Conservation (phyloP, 768 basidiomycete genomes). For the Mycena haematopus region DNA sequence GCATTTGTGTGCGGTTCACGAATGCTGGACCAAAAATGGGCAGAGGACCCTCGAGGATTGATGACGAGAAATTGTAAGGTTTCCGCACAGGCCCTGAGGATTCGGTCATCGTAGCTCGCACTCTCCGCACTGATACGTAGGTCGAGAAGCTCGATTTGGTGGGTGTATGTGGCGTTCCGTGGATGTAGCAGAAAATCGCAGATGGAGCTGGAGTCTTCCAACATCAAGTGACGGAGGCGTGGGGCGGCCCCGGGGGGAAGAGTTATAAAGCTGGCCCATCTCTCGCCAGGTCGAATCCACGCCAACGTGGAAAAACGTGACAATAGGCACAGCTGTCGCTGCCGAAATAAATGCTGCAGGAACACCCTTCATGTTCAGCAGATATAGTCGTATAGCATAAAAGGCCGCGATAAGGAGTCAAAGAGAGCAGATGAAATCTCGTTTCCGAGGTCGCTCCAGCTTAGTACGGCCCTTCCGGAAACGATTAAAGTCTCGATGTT, state of each 20-base stretch:
- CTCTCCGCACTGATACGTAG: background rate
- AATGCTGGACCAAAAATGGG: conserved; percentile 4
- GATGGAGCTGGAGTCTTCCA: background rate
- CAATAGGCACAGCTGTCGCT: conserved; percentile 1
- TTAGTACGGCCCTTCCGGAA: background rate
- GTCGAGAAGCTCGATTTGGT: conserved; percentile 1
- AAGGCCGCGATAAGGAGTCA: background rate
- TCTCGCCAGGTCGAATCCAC: background rate
- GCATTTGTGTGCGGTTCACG: conserved; percentile 1
- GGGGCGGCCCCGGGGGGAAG: background rate
- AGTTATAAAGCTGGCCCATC: background rate
- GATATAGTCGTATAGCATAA: background rate
- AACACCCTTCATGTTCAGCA: background rate
- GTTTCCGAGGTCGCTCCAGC: background rate
- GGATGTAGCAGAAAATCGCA: conserved; percentile 6
- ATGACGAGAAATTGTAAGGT: conserved; percentile 4
- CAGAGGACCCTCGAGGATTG: conserved; percentile 3
- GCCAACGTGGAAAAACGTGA: background rate
- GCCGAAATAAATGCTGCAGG: conserved; percentile 3
- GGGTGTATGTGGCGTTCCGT: background rate
- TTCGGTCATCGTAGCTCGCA: background rate
- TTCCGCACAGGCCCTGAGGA: conserved; percentile 8
- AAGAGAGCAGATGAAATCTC: background rate
- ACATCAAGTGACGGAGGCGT: background rate
- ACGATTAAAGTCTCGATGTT: conserved; percentile 5